phyloP scores from a whole-genome alignment of 78 protist genomes.

The Dictyostelium purpureum region DNA sequence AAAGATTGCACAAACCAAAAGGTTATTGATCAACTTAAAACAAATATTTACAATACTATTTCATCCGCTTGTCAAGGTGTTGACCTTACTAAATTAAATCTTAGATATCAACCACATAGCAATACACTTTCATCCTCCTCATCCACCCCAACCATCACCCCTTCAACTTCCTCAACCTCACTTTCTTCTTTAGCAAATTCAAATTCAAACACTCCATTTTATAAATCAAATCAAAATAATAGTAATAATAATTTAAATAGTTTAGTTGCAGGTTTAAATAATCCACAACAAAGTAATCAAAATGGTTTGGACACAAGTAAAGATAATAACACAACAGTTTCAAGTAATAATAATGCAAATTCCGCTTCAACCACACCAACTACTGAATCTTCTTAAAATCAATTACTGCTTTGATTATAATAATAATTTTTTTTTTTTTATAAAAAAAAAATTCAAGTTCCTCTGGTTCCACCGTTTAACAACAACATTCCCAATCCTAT shows the following conservation, averaged over 20 bases:
- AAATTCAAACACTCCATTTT: neutral
- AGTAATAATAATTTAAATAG: neutral
- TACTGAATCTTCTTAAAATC: too few relatives aligned
- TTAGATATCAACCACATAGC: slow-evolving; percentile 27
- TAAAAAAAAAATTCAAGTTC: too few relatives aligned
- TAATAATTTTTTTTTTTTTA: too few relatives aligned
- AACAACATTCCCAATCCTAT: too few relatives aligned
- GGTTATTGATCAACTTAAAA: slow-evolving; percentile 31
- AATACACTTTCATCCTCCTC: neutral
- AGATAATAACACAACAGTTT: too few relatives aligned
- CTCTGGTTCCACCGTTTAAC: too few relatives aligned
- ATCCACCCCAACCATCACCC: neutral
- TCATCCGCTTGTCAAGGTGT: neutral
- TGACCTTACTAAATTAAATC: neutral
- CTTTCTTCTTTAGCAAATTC: neutral
- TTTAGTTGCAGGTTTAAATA: neutral
- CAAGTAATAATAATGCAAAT: too few relatives aligned
- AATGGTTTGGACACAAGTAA: too few relatives aligned
- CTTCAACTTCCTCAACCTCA: neutral
- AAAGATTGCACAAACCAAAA: slow-evolving; percentile 19
- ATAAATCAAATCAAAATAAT: slow-evolving; percentile 11
- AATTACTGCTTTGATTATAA: too few relatives aligned
- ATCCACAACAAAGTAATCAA: too few relatives aligned
- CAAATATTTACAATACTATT: neutral
- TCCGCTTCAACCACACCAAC: too few relatives aligned